Percentiles rank a stretch among this genome's conserved stretches.
Conservation (phyloP, 768 basidiomycete genomes). For the Leccinum uliginosum region DNA sequence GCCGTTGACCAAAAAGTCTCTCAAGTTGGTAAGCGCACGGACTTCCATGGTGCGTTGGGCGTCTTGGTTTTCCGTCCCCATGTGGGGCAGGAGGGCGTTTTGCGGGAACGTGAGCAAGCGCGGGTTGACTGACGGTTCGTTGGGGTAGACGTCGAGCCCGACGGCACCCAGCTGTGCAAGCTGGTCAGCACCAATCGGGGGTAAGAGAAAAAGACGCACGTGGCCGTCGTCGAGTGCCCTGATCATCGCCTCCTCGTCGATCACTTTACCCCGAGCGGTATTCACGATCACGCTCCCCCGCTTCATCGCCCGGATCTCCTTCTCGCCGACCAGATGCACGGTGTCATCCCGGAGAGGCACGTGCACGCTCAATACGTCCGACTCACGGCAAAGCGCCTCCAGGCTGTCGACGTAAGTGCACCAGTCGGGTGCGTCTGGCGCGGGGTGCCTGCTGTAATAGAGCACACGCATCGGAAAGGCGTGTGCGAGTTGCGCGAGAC, state of each 20-base stretch:
- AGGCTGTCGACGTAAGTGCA: conserved; percentile 72
- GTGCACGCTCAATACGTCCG: conserved; percentile 85
- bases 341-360: conserved; percentile 78
- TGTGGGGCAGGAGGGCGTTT: conserved; percentile 83
- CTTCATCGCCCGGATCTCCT: conserved; percentile 73
- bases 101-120: conserved; percentile 77
- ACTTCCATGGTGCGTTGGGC: conserved; percentile 81
- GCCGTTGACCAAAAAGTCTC: conserved; percentile 62
- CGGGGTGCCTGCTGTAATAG: conserved; percentile 67
- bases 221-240: conserved; percentile 82
- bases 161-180: conserved; percentile 31
- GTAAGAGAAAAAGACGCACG: conserved; percentile 42
- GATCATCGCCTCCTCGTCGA: conserved; percentile 86
- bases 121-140: conserved; percentile 79
- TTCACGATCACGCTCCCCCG: conserved; percentile 77
- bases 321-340: conserved; percentile 66
- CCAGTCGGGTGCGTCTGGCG: conserved; percentile 59
- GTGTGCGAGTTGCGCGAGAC: conserved; percentile 64
- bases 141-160: conserved; percentile 82
- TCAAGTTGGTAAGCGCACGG: conserved; percentile 73
- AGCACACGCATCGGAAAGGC: conserved; percentile 89
- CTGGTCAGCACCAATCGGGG: background rate
- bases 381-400: conserved; percentile 56
- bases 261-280: conserved; percentile 86
- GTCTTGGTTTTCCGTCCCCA: conserved; percentile 87